phyloP scores from a whole-genome alignment of 73 alveolate genomes.

The Paramecium pentaurelia region DNA sequence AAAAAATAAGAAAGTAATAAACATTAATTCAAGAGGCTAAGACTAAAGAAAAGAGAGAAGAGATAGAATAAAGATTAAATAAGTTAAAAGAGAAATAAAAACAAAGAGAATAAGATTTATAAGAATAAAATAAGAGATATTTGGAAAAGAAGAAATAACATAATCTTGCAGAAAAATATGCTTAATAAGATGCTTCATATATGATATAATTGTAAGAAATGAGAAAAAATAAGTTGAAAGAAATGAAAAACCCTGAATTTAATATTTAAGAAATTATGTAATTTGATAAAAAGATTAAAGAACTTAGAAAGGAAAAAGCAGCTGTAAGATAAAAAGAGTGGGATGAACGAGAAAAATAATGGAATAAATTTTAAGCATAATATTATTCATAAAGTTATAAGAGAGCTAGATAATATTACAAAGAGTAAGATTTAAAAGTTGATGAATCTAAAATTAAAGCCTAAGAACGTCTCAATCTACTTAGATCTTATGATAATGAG shows the following conservation, averaged over 20 bases:
- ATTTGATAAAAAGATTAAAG: slow-evolving; percentile 35
- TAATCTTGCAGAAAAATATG: slow-evolving; percentile 34
- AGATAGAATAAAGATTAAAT: slow-evolving; percentile 16
- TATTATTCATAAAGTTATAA: not conserved
- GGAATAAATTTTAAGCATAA: slow-evolving; percentile 33
- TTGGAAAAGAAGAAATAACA: slow-evolving; percentile 6
- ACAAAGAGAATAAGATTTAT: slow-evolving; percentile 27
- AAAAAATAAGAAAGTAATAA: slow-evolving; percentile 1
- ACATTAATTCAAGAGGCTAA: not conserved
- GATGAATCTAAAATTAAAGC: not conserved
- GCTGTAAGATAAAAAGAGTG: not conserved
- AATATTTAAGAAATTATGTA: slow-evolving; percentile 30
- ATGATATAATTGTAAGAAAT: not conserved
- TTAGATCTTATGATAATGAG: not conserved
- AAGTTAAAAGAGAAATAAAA: not conserved
- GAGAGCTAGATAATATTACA: not conserved
- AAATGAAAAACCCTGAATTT: slow-evolving; percentile 43
- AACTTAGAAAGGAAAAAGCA: not conserved
- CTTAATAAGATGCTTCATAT: not conserved
- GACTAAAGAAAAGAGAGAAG: slow-evolving; percentile 17
- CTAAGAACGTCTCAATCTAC: not conserved
- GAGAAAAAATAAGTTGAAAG: slow-evolving; percentile 37
- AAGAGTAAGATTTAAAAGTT: not conserved
- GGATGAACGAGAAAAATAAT: slow-evolving; percentile 1
- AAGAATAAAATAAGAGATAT: not conserved